These are phyloP conservation scores for Ephemerocybe angulata DNA, from an alignment of 768 basidiomycete genomes.

Conservation along the genomic window DNA sequence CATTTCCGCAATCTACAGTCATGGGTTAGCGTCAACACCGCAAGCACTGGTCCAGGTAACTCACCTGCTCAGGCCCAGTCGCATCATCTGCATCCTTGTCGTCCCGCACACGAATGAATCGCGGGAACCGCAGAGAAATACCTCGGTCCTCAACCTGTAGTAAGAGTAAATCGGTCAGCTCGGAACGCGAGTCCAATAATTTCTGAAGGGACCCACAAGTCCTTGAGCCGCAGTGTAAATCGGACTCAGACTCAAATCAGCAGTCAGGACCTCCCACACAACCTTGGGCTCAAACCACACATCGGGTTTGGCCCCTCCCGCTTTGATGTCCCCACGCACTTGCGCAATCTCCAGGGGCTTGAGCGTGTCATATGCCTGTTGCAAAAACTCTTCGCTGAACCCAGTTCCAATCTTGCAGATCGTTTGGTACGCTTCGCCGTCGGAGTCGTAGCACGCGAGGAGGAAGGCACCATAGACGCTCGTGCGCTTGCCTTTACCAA, in stretches of 20 bases:
- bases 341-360: constrained; percentile 72
- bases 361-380: constrained; percentile 75
- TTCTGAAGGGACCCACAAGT: constrained; percentile 61
- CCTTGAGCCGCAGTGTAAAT: constrained; percentile 95
- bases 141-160: constrained; percentile 80
- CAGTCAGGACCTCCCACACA: constrained; percentile 98
- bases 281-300: constrained; percentile 97
- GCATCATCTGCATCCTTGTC: constrained; percentile 93
- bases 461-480: constrained; percentile 98
- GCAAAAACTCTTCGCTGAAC: constrained; percentile 88
- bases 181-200: neutral
- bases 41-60: constrained; percentile 14
- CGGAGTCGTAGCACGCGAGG: constrained; percentile 93
- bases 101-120: constrained; percentile 88
- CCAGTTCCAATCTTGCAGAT: constrained; percentile 99
- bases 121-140: constrained; percentile 93
- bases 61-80: constrained; percentile 88
- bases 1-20: constrained; percentile 81
- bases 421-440: constrained; percentile 92
- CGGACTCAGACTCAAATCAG: constrained; percentile 94
- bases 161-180: constrained; percentile 2
- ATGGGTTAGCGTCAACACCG: neutral
- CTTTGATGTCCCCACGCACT: constrained; percentile 77
- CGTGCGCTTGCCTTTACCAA: constrained; percentile 96
- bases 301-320: constrained; percentile 93